A percentile compares a stretch with the other conserved stretches of the same genome.
phyloP scores from a whole-genome alignment of 352 stramenopile genomes.

The Globisporangium canariense region DNA sequence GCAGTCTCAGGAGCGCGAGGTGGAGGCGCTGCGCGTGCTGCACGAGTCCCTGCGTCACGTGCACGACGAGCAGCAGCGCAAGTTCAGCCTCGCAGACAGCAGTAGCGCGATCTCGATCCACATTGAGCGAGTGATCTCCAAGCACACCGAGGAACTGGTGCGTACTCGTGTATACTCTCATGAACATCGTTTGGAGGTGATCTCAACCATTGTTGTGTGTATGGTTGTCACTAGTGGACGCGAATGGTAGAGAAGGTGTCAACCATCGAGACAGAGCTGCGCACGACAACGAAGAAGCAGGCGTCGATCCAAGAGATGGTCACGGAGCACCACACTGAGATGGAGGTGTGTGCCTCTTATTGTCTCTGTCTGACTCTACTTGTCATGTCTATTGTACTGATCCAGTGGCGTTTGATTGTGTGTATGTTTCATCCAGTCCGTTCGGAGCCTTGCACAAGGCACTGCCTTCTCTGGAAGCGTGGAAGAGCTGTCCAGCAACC shows the following conservation, averaged over 20 bases:
- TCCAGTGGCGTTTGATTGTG: background rate
- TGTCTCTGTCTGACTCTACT: background rate
- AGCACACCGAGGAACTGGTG: conserved; percentile 67
- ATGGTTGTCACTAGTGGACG: conserved; percentile 37
- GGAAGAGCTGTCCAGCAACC: conserved; percentile 5
- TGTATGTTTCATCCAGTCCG: conserved; percentile 6
- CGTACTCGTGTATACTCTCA: conserved; percentile 2
- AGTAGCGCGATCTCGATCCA: conserved; percentile 58
- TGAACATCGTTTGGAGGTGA: background rate
- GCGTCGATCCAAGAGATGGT: conserved; percentile 24
- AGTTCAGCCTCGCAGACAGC: conserved; percentile 54
- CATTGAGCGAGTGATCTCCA: conserved; percentile 62
- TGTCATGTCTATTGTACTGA: background rate
- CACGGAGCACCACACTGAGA: conserved; percentile 37
- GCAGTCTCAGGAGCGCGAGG: conserved; percentile 49
- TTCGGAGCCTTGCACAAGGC: conserved; percentile 11
- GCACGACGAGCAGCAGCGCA: conserved; percentile 54
- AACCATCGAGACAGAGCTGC: conserved; percentile 31
- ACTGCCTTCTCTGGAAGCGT: background rate
- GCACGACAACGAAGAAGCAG: conserved; percentile 26
- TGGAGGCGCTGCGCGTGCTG: conserved; percentile 52
- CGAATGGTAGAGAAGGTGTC: conserved; percentile 43
- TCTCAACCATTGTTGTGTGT: background rate
- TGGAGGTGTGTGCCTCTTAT: conserved; percentile 28
- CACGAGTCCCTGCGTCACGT: conserved; percentile 54